Percentiles rank a stretch among this genome's conserved stretches.
phyloP scores from a whole-genome alignment of 1,284 basidiomycete species.

The Microbotryum scabiosae region DNA sequence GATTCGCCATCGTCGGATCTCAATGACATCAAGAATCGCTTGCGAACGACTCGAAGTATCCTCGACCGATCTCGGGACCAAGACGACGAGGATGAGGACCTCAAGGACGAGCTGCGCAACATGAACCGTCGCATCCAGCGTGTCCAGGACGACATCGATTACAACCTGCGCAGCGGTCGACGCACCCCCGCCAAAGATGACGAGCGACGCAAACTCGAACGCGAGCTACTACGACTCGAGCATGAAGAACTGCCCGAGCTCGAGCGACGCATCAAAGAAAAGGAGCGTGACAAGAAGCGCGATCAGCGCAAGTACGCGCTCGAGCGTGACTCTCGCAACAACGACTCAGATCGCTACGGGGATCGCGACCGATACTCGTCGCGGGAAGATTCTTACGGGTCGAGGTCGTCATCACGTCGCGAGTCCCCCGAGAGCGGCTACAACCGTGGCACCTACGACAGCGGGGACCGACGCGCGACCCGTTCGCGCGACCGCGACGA shows the following conservation, averaged over 20 bases:
- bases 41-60: constrained; percentile 72
- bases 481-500: constrained; percentile 22
- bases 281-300: constrained; percentile 64
- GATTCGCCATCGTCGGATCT: constrained; percentile 62
- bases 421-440: constrained; percentile 22
- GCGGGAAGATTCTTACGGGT: constrained; percentile 44
- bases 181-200: constrained; percentile 68
- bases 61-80: constrained; percentile 64
- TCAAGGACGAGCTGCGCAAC: constrained; percentile 84
- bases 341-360: constrained; percentile 50
- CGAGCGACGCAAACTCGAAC: constrained; percentile 76
- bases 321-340: constrained; percentile 78
- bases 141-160: constrained; percentile 89
- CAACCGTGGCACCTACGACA: constrained; percentile 39
- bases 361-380: constrained; percentile 10
- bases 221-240: constrained; percentile 77
- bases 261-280: constrained; percentile 71
- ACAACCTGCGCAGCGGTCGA: constrained; percentile 67
- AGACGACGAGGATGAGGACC: constrained; percentile 71
- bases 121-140: constrained; percentile 76
- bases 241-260: constrained; percentile 88
- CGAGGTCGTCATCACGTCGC: constrained; percentile 16
- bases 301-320: constrained; percentile 70
- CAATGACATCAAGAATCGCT: constrained; percentile 74
- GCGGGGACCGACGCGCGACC: constrained; percentile 29